A percentile compares a stretch with the other conserved stretches of the same genome.
phyloP scores from a whole-genome alignment of 163 green algal species.

The Volvox carteri region DNA sequence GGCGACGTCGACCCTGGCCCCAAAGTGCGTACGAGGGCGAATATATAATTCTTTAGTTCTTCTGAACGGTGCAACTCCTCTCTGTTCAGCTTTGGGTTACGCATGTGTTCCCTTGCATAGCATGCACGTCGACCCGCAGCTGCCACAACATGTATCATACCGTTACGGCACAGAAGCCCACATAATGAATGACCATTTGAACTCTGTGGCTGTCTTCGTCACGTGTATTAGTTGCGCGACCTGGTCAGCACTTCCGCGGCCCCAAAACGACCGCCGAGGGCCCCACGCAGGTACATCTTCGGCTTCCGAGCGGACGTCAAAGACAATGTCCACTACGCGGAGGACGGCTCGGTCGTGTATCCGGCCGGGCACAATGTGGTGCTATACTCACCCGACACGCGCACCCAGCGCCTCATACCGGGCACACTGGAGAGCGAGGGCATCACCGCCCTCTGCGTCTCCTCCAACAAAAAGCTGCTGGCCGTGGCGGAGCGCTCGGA shows the following conservation, averaged over 20 bases:
- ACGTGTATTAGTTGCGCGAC: background rate
- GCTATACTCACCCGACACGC: slow-evolving; percentile 81
- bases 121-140: slow-evolving; percentile 21
- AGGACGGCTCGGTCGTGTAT: slow-evolving; percentile 89
- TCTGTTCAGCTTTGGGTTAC: background rate
- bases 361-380: slow-evolving; percentile 85
- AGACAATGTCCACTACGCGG: slow-evolving; percentile 86
- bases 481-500: slow-evolving; percentile 85
- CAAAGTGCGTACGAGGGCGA: background rate
- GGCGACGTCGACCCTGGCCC: slow-evolving; percentile 50
- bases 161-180: too few relatives aligned
- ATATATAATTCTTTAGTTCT: background rate
- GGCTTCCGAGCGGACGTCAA: slow-evolving; percentile 81
- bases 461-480: slow-evolving; percentile 81
- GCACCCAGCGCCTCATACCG: slow-evolving; percentile 86
- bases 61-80: background rate
- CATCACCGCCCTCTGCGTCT: slow-evolving; percentile 87
- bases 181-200: background rate
- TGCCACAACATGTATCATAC: background rate
- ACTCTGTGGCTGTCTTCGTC: background rate
- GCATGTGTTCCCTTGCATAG: background rate
- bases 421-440: slow-evolving; percentile 82
- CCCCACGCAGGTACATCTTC: slow-evolving; percentile 85
- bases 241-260: background rate
- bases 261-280: background rate